phyloP scores from a whole-genome alignment of 805 yeast species.

The Jamesozyma hellenica region DNA sequence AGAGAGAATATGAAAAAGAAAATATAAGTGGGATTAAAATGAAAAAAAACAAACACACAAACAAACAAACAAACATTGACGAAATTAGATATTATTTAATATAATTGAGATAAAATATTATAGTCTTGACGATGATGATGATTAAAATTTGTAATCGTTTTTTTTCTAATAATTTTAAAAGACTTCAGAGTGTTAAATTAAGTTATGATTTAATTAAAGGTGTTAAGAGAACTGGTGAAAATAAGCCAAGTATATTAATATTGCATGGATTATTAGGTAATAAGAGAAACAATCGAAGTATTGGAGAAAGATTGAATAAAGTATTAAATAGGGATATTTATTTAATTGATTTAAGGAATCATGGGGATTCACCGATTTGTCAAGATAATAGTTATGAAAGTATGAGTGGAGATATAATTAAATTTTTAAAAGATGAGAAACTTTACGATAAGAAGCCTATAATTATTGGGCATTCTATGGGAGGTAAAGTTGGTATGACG shows the following conservation, averaged over 20 bases:
- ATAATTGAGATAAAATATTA: no score
- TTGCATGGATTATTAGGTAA: conserved; percentile 88
- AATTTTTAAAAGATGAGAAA: conserved; percentile 44
- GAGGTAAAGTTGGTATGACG: conserved; percentile 92
- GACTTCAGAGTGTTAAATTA: not conserved
- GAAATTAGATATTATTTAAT: no score
- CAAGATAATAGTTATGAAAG: conserved; percentile 65
- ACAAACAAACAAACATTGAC: no score
- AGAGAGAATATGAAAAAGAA: no score
- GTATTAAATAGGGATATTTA: conserved; percentile 47
- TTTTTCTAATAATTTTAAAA: no score
- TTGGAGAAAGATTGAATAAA: conserved; percentile 50
- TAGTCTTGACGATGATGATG: no score
- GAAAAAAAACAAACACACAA: no score
- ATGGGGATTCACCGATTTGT: conserved; percentile 84
- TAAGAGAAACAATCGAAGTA: conserved; percentile 66
- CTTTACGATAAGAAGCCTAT: conserved; percentile 35
- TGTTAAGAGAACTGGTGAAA: not conserved
- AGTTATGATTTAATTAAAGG: not conserved
- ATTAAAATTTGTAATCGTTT: no score
- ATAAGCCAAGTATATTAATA: conserved; percentile 60
- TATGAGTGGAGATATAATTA: conserved; percentile 77
- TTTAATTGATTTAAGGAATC: conserved; percentile 75
- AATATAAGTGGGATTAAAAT: no score
- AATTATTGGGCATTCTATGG: conserved; percentile 80